Evolutionary conservation across 2,329 filamentous ascomycete species (phyloP), one percentile per base, ranked within the genome.

Genomic region (Sporothrix brunneoviolacea): DNA sequence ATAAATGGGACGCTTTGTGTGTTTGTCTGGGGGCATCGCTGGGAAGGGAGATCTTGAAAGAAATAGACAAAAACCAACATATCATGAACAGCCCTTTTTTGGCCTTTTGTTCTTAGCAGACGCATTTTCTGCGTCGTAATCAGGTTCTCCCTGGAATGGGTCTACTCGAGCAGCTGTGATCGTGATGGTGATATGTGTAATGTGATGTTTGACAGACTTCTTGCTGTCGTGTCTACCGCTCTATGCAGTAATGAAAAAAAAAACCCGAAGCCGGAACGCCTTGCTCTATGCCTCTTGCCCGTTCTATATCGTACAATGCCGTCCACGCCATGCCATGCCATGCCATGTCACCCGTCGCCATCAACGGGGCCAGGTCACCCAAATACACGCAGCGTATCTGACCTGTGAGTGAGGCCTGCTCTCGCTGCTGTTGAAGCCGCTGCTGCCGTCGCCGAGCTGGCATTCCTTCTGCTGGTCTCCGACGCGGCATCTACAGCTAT

Each of bases 1-100:
- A 51, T 51, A 51, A 22, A 42, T 24, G 24, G 37, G 19, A 35
- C 43, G 35, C 28, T 35, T 40, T 40, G 36, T 19, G 30, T 19
- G 36, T 40, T 33, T 30, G n/a, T n/a, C 22, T 36, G 32, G 33
- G 18, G 12, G 21, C 13, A 39, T 16, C 27, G 18, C 21, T 18
- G 33, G 30, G 22, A 27, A 22, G 48, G 13, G 32, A 39, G 18
- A 19, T 12, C 27, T 40, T 19, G n/a, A 21, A 35, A 30, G 19
- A 18, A 24, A 16, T 43, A 28, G 46, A 41, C 21, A 27, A 35
- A 35, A 47, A 18, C 27, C 19, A 46, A 32, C 28, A 50, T 30
- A 38, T 32, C 27, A 36, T 24, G 19, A 36, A 44, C 30, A 15
- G n/a, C n/a, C n/a, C n/a, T n/a, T n/a, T n/a, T n/a, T n/a, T n/a